Evolutionary conservation across 2,329 filamentous ascomycete species (phyloP), one percentile per base, ranked within the genome.

Genomic region (Bretziella fagacearum): DNA sequence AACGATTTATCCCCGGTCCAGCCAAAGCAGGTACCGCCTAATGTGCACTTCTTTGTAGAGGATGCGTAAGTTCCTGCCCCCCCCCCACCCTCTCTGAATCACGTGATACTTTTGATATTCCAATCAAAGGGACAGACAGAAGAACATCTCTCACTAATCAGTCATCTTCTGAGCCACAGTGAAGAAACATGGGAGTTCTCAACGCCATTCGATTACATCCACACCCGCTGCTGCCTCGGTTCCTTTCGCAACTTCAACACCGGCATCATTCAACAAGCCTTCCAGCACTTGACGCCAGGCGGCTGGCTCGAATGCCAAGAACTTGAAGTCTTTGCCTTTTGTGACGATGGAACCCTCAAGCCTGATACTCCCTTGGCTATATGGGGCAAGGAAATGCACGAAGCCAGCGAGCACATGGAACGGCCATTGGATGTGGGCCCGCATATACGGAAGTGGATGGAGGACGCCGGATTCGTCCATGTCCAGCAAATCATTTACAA

Each of bases 1-100:
- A 79, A 73, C 6, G 79, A 83, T 55, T 65, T 83, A 4, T 81
- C 77, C 1, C 77, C 78, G 1, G 76, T 81, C 22, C 79, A 83
- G 55, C 77, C 78, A 2, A 63, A 63, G 3, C 65, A 71, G 41
- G 77, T 84, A 1, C 81, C 82, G 0, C 70, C 73, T 15, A 87
- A 87, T 52, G 78, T 85, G 11, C 73, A 76, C 52, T 87, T 87
- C 53, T 75, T 76, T 51, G 70, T 87, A 39, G 80, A 85, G 56
- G 81, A 86, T 55, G 62, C 62, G 59, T 62, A 56, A 54, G 61
- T 58, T n/a, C n/a, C n/a, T n/a, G n/a, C n/a, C n/a, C n/a, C n/a
- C 7, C 10, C n/a, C 6, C 7, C 13, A 25, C n/a, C 23, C 5
- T 17, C 20, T 47, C 47, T 52, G 8, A 33, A 5, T n/a, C 10